Evolutionary conservation across 257 asterid species (phyloP).

Genomic region (Solanum habrochaites): DNA sequence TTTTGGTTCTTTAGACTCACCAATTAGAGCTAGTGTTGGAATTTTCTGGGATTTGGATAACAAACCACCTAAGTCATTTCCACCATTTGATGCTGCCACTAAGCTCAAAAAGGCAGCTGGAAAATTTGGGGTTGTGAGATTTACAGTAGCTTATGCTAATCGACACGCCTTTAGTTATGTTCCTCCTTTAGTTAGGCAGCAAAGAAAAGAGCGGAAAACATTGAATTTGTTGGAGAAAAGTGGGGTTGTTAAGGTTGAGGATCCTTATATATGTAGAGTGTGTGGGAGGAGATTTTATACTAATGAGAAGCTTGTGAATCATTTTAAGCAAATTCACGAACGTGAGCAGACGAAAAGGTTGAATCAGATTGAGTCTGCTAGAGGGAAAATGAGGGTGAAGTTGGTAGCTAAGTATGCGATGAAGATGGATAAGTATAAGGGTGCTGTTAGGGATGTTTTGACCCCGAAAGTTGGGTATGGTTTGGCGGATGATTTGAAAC

Average conservation of each 20-base stretch:
- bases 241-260: slow-evolving; percentile 43
- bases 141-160: slow-evolving; percentile 74
- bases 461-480: slow-evolving; percentile 71
- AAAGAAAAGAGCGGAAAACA: slow-evolving; percentile 39
- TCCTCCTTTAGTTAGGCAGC: slow-evolving; percentile 45
- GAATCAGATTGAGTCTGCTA: slow-evolving; percentile 72
- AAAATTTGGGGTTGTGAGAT: slow-evolving; percentile 60
- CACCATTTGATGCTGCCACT: slow-evolving; percentile 77
- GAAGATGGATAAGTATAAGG: slow-evolving; percentile 83
- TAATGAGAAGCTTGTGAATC: slow-evolving; percentile 51
- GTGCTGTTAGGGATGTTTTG: slow-evolving; percentile 62
- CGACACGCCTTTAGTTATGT: slow-evolving; percentile 63
- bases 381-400: slow-evolving; percentile 66
- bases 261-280: slow-evolving; percentile 60
- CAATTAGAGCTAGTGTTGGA: slow-evolving; percentile 37
- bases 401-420: slow-evolving; percentile 59
- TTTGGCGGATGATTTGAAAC: slow-evolving; percentile 65
- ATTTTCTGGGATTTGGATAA: slow-evolving; percentile 93
- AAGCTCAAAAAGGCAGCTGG: slow-evolving; percentile 52
- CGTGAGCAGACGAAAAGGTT: slow-evolving; percentile 68
- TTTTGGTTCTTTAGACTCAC: slow-evolving; percentile 10
- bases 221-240: slow-evolving; percentile 40
- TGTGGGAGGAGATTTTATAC: slow-evolving; percentile 81
- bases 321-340: slow-evolving; percentile 80
- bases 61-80: slow-evolving; percentile 68